Percentiles rank a stretch among this genome's conserved stretches.
Evolutionary conservation across 2,329 filamentous ascomycete species (phyloP).

Genomic region (Colletotrichum horii): DNA sequence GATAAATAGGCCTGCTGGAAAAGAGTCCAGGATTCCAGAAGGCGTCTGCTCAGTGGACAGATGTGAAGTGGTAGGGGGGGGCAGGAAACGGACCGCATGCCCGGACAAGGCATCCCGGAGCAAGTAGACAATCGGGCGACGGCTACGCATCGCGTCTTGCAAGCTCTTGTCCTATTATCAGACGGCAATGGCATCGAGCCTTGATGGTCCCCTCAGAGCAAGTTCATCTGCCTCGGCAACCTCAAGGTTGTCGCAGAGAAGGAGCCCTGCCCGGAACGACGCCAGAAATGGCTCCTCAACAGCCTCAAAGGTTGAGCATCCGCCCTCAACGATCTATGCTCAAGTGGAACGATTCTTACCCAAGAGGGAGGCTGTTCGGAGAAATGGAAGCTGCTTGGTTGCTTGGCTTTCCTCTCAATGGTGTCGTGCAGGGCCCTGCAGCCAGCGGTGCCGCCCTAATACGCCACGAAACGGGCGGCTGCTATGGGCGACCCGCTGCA

Average conservation of each 20-base stretch:
- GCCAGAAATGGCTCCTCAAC: background rate
- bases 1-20: background rate
- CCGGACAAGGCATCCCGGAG: background rate
- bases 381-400: constrained; percentile 16
- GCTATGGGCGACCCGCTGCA: background rate
- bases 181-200: background rate
- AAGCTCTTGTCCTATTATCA: background rate
- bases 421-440: constrained; percentile 1
- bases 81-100: background rate
- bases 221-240: background rate
- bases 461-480: background rate
- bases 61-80: background rate
- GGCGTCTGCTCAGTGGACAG: background rate
- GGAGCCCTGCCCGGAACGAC: background rate
- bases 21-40: background rate
- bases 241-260: background rate
- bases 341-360: constrained; percentile 10
- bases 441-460: background rate
- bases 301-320: constrained; percentile 5
- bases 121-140: background rate
- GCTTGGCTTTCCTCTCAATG: background rate
- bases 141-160: background rate
- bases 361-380: background rate
- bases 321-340: background rate
- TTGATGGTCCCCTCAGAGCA: background rate